Conservation (phyloP, 805 yeast genomes). For the Scheffersomyces lignosus region DNA sequence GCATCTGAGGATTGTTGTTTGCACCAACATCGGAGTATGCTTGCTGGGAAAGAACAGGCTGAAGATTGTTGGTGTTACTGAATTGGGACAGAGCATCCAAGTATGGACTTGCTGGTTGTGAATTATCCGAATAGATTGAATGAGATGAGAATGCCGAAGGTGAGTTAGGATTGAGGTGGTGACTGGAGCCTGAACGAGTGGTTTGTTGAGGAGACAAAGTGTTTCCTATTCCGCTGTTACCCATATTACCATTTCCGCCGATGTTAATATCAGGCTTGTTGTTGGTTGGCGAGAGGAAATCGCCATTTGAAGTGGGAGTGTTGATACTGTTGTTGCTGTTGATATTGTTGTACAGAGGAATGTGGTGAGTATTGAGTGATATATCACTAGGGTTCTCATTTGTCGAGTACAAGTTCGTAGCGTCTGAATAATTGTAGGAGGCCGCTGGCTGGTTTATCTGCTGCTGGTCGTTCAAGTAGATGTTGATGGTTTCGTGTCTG, state of each 20-base stretch:
- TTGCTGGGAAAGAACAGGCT: constrained; percentile 2
- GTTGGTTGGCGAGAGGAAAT: constrained; percentile 2
- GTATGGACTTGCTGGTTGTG: constrained; percentile 38
- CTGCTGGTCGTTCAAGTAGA: not conserved
- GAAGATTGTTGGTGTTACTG: constrained; percentile 11
- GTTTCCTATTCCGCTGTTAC: no score
- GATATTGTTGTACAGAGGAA: constrained; percentile 14
- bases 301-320: constrained; percentile 13
- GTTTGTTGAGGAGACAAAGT: no score
- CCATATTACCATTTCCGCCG: no score
- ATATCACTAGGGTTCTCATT: no score
- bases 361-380: constrained; percentile 13
- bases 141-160: constrained; percentile 19
- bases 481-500: not conserved
- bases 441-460: not conserved
- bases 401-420: no score
- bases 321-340: constrained; percentile 5
- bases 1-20: constrained; percentile 3
- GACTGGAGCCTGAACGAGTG: no score
- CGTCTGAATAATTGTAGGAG: no score
- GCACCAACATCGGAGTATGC: constrained; percentile 12
- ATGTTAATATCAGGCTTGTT: no score
- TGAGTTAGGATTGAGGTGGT: constrained; percentile 15
- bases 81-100: constrained; percentile 37
- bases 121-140: constrained; percentile 35